Evolutionary conservation across 1,139 yeast genomes (phyloP).

Genomic region (Hemisphaericaspora xylofermentans): DNA sequence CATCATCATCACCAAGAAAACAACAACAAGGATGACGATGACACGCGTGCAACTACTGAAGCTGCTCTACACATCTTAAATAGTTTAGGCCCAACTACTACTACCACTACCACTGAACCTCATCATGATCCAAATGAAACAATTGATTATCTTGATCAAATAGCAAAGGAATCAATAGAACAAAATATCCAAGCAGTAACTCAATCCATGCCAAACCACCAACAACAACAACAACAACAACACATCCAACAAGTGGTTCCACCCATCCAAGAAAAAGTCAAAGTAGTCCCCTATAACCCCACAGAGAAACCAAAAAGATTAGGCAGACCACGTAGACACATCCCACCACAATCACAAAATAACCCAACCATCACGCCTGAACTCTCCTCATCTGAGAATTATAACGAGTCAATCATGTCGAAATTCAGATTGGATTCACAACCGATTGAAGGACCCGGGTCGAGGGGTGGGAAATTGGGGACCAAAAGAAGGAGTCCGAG

Average conservation of each 20-base stretch:
- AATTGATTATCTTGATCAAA: not conserved
- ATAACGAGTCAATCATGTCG: constrained; percentile 33
- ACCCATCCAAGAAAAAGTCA: constrained; percentile 13
- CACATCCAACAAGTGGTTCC: not conserved
- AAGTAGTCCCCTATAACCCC: constrained; percentile 37
- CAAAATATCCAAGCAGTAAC: too few relatives aligned
- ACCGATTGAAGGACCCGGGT: constrained; percentile 47
- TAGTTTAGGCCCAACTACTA: constrained; percentile 1
- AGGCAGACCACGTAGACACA: constrained; percentile 38
- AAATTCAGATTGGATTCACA: constrained; percentile 37
- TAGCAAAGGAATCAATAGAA: not conserved
- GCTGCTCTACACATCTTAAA: constrained; percentile 11
- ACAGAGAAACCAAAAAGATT: constrained; percentile 30
- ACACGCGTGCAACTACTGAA: constrained; percentile 7
- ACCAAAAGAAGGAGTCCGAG: constrained; percentile 22
- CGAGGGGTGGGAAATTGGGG: constrained; percentile 38
- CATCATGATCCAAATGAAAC: not conserved
- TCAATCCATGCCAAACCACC: too few relatives aligned
- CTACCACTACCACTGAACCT: too few relatives aligned
- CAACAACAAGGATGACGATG: not conserved
- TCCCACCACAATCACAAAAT: constrained; percentile 17
- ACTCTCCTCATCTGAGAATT: constrained; percentile 30
- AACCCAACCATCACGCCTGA: constrained; percentile 26
- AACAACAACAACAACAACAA: too few relatives aligned
- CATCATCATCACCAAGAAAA: not conserved